Base-by-base conservation (phyloP, 2,329 filamentous ascomycete species). In the Aspergillus tubingensis region DNA sequence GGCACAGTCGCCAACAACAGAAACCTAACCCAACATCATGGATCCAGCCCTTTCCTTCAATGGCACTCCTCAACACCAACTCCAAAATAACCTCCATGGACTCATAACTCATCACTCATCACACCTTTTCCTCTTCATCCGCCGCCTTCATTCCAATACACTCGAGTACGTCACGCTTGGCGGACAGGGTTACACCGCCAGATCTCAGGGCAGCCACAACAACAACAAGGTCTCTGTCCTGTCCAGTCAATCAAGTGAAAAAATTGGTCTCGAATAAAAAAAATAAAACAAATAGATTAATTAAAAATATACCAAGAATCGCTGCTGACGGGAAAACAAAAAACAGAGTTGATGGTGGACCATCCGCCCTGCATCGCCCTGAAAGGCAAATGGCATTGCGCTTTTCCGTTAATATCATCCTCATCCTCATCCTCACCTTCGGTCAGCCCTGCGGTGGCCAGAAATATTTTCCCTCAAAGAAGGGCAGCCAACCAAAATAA, bases 131-230 rank as follows among this genome's bases (percentile, higher is more conserved):
- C 23, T 41, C 43, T 52, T 48, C 48, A 52, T 54, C 50, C 54
- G 50, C 52, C 52, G 38, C 49, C 11, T 10, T 52, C 43, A 38
- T 47, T 55, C 52, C 38, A 44, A 55, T 27, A 17, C 25, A 30
- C 10, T 50, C 56, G 49, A 59, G 48, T 50, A 55, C 55, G 38
- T 54, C 30, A 27, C 39, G 39, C 63, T 65, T 64, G 54, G 63
- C 61, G 41, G 52, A 57, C 39, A n/a, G 38, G 44, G 62, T 67
- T 68, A 67, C 66, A 68, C 66, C 66, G 66, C 66, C 58, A 68
- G 65, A 68, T 62, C 61, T 64, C 62, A 60, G 64, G 60, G 51
- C 59, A 61, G 64, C 62, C 57, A 60, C 54, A 57, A 55, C 51
- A 48, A 64, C 59, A 36, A 55, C 41, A 6, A 17, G 8, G 39